These are phyloP conservation scores for Phytophthora brassicae DNA, from an alignment of 352 stramenopile species.

Conservation along the genomic window DNA sequence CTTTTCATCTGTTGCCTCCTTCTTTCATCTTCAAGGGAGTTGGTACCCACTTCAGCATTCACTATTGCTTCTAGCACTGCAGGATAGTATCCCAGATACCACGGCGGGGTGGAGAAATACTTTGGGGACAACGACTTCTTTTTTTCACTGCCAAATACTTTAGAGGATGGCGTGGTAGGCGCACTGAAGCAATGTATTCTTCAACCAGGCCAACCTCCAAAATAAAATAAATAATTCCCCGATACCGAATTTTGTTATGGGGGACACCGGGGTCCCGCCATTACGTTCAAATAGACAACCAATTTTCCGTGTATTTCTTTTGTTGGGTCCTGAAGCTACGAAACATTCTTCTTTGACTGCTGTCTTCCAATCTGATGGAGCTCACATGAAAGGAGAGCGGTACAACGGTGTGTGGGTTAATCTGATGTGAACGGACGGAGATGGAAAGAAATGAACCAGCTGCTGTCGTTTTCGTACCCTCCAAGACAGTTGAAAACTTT, in stretches of 20 bases:
- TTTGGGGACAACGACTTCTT: no score
- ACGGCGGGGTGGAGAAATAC: no score
- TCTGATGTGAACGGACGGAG: not conserved
- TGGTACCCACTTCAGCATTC: no score
- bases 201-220: no score
- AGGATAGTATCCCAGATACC: no score
- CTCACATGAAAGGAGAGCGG: not conserved
- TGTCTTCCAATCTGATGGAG: not conserved
- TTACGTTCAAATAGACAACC: not conserved
- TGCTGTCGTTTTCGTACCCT: not conserved
- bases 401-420: not conserved
- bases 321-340: not conserved
- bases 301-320: not conserved
- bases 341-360: not conserved
- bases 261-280: no score
- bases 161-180: no score
- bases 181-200: no score
- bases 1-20: not conserved
- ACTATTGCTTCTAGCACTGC: no score
- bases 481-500: not conserved
- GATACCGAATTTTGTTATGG: no score
- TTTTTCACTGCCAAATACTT: no score
- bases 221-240: no score
- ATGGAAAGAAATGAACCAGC: not conserved
- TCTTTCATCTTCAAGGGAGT: not conserved